Conservation (phyloP, 2,329 filamentous ascomycete species). For the Pseudogymnoascus sp. region DNA sequence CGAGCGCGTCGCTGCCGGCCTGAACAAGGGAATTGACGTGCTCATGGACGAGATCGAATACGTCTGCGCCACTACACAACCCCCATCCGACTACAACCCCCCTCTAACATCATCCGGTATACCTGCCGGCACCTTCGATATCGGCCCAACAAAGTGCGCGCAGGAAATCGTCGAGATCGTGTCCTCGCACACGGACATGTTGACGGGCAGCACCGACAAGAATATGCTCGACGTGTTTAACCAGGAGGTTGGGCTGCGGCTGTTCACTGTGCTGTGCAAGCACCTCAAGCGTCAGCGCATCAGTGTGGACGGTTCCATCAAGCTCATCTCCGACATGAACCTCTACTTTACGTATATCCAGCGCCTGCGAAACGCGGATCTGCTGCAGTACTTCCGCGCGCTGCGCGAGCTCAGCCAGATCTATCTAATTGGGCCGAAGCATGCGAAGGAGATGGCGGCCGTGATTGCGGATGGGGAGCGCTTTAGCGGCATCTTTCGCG, state of each 20-base stretch:
- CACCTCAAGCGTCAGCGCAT: slow-evolving; percentile 94
- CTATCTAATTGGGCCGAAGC: slow-evolving; percentile 77
- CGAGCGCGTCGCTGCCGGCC: slow-evolving; percentile 85
- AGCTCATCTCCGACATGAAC: slow-evolving; percentile 93
- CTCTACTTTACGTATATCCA: slow-evolving; percentile 81
- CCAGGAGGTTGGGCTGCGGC: slow-evolving; percentile 85
- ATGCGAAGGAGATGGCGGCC: slow-evolving; percentile 89
- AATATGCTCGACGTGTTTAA: slow-evolving; percentile 98
- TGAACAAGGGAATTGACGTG: slow-evolving; percentile 97
- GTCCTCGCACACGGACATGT: slow-evolving; percentile 81
- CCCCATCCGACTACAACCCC: slow-evolving; percentile 85
- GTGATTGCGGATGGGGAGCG: slow-evolving; percentile 88
- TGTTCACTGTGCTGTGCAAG: slow-evolving; percentile 91
- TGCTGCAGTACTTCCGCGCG: slow-evolving; percentile 85
- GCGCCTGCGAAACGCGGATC: slow-evolving; percentile 70
- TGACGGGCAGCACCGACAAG: slow-evolving; percentile 92
- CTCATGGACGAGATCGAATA: slow-evolving; percentile 98
- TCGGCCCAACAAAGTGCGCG: slow-evolving; percentile 73
- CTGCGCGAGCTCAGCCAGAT: slow-evolving; percentile 90
- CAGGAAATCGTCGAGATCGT: slow-evolving; percentile 76
- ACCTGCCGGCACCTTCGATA: slow-evolving; percentile 37
- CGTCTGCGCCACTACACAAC: slow-evolving; percentile 79
- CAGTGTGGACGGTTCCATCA: slow-evolving; percentile 80
- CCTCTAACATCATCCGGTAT: slow-evolving; percentile 32
- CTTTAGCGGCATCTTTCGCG: slow-evolving; percentile 85